A percentile compares a stretch with the other conserved stretches of the same genome.
These are phyloP conservation scores for Colletotrichum spinosum DNA, from an alignment of 2,329 filamentous ascomycete genomes.

Conservation along the genomic window DNA sequence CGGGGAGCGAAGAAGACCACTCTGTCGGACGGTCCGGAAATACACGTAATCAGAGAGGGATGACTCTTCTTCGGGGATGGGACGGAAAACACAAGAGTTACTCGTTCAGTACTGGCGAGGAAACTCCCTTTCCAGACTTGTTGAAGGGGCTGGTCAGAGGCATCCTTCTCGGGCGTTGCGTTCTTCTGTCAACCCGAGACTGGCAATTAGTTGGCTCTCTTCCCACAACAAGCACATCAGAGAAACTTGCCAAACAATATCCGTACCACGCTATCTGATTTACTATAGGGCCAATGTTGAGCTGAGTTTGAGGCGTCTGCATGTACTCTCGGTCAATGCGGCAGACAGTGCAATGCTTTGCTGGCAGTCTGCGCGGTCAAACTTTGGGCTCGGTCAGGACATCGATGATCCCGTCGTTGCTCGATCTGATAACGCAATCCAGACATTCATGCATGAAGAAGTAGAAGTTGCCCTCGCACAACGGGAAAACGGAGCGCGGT, in stretches of 20 bases:
- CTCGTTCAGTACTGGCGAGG: too few species aligned
- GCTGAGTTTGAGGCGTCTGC: not conserved
- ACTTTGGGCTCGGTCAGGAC: not conserved
- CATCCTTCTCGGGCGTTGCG: too few species aligned
- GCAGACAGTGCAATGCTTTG: not conserved
- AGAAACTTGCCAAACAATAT: too few species aligned
- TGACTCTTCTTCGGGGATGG: too few species aligned
- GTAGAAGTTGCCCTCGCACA: not conserved
- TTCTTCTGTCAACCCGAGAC: too few species aligned
- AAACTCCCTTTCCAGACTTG: too few species aligned
- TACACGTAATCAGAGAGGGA: too few species aligned
- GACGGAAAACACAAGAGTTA: too few species aligned
- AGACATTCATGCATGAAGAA: not conserved
- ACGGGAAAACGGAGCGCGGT: not conserved
- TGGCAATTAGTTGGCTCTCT: too few species aligned
- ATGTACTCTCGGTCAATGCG: not conserved
- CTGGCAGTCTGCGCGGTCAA: constrained; percentile 3
- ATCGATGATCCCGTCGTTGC: constrained; percentile 1
- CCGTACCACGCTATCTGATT: too few species aligned
- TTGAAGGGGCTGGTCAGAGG: too few species aligned
- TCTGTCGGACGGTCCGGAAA: not conserved
- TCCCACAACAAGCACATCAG: too few species aligned
- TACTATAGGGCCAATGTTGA: not conserved
- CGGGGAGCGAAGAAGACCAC: not conserved
- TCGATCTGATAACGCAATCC: constrained; percentile 16